Evolutionary conservation across 2,329 filamentous ascomycete species (phyloP), one percentile per base, ranked within the genome.

Genomic region (Cercospora sesami): DNA sequence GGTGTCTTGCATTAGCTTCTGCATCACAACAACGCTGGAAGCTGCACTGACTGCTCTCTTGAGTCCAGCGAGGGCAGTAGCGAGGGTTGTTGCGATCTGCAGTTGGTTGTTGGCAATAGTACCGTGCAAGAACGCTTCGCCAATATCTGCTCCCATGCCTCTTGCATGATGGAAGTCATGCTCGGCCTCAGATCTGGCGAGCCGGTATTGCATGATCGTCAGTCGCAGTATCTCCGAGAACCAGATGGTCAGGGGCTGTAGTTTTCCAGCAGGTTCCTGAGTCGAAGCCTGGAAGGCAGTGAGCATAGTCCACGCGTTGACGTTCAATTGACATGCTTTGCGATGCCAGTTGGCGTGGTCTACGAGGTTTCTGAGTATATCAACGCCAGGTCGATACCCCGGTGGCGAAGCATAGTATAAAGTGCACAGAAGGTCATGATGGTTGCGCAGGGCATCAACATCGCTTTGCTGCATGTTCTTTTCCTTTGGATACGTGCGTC

Each of bases 401-500:
- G 83, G 77, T 28, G 87, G 86, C 42, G 85, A 83, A 51, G 83
- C 83, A 80, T 83, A 88, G 74, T 89, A 89, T 14, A 89, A 78
- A 3, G 85, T 86, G 64, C 84, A 86, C 0, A 89, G 80, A 16
- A 89, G 79, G 72, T 89, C 86, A 70, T 88, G 86, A 67, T 89
- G 86, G 71, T 89, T 89, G 59, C 86, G 83, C 57, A 89, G 77
- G 1, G 87, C 86, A 62, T 86, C 83, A 12, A 89, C 77, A 69
- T 86, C 86, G 65, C 83, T 80, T 63, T 84, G 81, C 31, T 80
- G 80, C 14, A 89, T 75, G 4, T 81, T 77, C 67, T 85, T 79
- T 30, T 89, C 87, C 73, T 88, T 89, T 1, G 83, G 85, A 74
- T 87, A 87, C 5, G 79, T 83, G n/a, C 86, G 83, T 4, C 85